These are phyloP conservation scores for Solanum pennellii DNA, from an alignment of 257 asterid species.

Conservation along the genomic window DNA sequence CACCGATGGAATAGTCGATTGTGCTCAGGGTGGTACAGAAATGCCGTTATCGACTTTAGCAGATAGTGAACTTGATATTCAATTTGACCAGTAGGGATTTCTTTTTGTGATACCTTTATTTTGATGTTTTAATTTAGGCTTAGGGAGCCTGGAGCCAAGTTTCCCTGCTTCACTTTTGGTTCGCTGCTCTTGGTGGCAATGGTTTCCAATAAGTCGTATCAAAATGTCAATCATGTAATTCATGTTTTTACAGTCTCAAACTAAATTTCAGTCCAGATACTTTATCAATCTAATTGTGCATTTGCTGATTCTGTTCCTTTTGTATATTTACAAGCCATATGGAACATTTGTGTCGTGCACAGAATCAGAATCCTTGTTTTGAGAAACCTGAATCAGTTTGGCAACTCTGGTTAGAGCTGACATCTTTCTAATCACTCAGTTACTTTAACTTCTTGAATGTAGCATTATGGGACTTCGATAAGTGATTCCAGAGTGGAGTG, in stretches of 20 bases:
- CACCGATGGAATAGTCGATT: neutral
- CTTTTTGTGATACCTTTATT: neutral
- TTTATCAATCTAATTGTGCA: neutral
- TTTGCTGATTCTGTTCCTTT: neutral
- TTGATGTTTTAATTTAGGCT: neutral
- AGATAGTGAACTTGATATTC: neutral
- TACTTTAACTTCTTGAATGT: neutral
- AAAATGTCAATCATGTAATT: slow-evolving; percentile 9
- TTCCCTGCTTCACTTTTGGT: slow-evolving; percentile 18
- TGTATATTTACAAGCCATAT: neutral
- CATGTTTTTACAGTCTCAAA: slow-evolving; percentile 5
- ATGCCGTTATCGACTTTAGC: neutral
- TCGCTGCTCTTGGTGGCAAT: slow-evolving; percentile 7
- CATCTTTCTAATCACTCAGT: too few species aligned
- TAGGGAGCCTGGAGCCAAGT: neutral
- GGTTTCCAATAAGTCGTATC: slow-evolving; percentile 8
- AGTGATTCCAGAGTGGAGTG: neutral
- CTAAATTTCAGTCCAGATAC: slow-evolving; percentile 1
- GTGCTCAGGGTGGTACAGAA: neutral
- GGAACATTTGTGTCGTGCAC: slow-evolving; percentile 2
- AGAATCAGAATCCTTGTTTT: slow-evolving; percentile 8
- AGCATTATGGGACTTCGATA: neutral
- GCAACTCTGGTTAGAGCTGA: neutral
- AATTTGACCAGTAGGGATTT: neutral
- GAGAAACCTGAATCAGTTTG: slow-evolving; percentile 10